A percentile compares a stretch with the other conserved stretches of the same genome.
Conservation (phyloP, 768 basidiomycete species). For the Boletales sp. region DNA sequence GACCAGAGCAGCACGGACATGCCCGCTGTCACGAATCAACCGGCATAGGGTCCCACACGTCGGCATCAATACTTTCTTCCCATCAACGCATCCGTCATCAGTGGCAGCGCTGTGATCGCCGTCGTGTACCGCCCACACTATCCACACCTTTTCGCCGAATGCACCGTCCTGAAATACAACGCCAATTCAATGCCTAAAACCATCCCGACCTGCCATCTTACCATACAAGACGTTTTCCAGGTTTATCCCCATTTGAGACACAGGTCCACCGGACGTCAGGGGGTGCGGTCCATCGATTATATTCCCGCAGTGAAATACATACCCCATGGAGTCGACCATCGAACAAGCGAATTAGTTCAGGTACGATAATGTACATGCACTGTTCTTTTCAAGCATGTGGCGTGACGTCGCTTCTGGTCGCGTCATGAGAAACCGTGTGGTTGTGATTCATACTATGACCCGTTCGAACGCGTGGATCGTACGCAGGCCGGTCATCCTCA, state of each 20-base stretch:
- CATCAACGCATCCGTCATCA: constrained; percentile 37
- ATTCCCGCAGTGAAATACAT: not conserved
- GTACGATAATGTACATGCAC: too few species aligned
- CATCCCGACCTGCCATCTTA: not conserved
- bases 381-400: too few species aligned
- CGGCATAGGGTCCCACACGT: constrained; percentile 24
- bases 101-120: constrained; percentile 28
- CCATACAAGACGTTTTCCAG: constrained; percentile 25
- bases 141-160: constrained; percentile 37
- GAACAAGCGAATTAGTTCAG: too few species aligned
- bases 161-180: constrained; percentile 25
- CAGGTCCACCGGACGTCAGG: constrained; percentile 1
- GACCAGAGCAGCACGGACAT: constrained; percentile 21
- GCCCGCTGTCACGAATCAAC: constrained; percentile 27
- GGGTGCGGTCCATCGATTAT: not conserved
- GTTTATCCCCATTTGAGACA: constrained; percentile 26
- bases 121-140: constrained; percentile 26
- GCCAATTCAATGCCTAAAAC: constrained; percentile 22
- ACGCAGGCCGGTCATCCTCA: too few species aligned
- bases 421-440: too few species aligned
- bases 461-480: too few species aligned
- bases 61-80: not conserved
- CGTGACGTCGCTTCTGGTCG: too few species aligned
- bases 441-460: too few species aligned
- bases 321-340: too few species aligned